Percentiles rank a stretch among this genome's conserved stretches.
Evolutionary conservation across 371 early-diverging fungal genomes (phyloP).

Genomic region (Saksenaea oblongispora): DNA sequence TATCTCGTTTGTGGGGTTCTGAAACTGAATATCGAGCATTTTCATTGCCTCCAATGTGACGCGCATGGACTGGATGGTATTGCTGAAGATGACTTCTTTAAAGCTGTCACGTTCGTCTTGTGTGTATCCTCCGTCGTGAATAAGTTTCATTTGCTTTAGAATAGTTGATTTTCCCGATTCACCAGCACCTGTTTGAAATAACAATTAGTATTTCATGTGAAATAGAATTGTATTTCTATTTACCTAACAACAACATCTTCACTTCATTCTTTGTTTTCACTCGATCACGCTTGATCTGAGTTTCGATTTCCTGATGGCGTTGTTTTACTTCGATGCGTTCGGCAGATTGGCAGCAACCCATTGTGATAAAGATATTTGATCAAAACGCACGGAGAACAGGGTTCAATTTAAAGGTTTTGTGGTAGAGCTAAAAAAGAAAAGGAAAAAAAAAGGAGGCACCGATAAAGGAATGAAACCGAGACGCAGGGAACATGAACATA

Average conservation of each 20-base stretch:
- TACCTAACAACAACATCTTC: constrained; percentile 95
- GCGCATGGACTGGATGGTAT: constrained; percentile 89
- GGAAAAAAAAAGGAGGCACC: not conserved
- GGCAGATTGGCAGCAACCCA: constrained; percentile 91
- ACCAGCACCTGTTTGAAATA: constrained; percentile 78
- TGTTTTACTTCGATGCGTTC: constrained; percentile 83
- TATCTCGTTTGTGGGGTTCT: constrained; percentile 62
- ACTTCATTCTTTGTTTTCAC: constrained; percentile 82
- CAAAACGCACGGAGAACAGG: not conserved
- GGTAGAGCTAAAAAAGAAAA: not conserved
- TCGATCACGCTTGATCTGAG: constrained; percentile 81
- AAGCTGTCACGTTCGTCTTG: constrained; percentile 84
- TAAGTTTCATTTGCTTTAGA: constrained; percentile 95
- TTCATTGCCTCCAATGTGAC: constrained; percentile 90
- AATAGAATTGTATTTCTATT: not conserved
- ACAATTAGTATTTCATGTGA: not conserved
- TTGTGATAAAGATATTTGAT: constrained; percentile 27
- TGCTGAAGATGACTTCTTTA: constrained; percentile 89
- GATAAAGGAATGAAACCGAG: not conserved
- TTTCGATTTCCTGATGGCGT: constrained; percentile 88
- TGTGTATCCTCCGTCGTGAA: constrained; percentile 92
- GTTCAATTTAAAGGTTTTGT: constrained; percentile 3
- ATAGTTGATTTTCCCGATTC: constrained; percentile 97
- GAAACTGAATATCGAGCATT: constrained; percentile 65
- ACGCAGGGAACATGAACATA: not conserved